A percentile compares a stretch with the other conserved stretches of the same genome.
Evolutionary conservation across 2,329 filamentous ascomycete species (phyloP).

Genomic region (Aspergillus texensis): DNA sequence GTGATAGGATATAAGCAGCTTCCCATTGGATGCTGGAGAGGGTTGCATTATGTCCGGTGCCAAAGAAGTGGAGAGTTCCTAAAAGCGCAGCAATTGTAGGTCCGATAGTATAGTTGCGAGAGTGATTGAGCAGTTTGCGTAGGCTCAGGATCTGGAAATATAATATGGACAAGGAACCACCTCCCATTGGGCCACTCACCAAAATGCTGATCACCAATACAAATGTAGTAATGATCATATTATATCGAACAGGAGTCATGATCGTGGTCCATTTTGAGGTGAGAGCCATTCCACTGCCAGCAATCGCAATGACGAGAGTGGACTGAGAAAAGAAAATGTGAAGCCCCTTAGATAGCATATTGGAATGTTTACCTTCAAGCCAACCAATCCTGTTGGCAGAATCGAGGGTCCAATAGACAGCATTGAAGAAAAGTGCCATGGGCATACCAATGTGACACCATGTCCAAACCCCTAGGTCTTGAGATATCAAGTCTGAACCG

Average conservation of each 20-base stretch:
- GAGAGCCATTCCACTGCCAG: neutral
- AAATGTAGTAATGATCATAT: slow-evolving; percentile 4
- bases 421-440: slow-evolving; percentile 69
- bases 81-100: no score
- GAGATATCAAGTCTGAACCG: neutral
- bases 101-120: no score
- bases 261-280: no score
- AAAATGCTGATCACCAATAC: slow-evolving; percentile 1
- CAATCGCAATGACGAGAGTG: neutral
- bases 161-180: slow-evolving; percentile 58
- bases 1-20: no score
- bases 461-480: neutral
- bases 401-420: neutral
- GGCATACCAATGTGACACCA: slow-evolving; percentile 70
- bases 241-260: neutral
- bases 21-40: no score
- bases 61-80: no score
- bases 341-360: no score
- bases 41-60: no score
- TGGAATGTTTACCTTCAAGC: no score
- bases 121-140: neutral
- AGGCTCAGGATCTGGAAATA: slow-evolving; percentile 70
- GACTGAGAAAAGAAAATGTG: no score
- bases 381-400: neutral
- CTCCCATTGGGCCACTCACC: slow-evolving; percentile 5